Base-by-base conservation (phyloP, 2,329 filamentous ascomycete species). In the Ascochyta viciae-villosae region DNA sequence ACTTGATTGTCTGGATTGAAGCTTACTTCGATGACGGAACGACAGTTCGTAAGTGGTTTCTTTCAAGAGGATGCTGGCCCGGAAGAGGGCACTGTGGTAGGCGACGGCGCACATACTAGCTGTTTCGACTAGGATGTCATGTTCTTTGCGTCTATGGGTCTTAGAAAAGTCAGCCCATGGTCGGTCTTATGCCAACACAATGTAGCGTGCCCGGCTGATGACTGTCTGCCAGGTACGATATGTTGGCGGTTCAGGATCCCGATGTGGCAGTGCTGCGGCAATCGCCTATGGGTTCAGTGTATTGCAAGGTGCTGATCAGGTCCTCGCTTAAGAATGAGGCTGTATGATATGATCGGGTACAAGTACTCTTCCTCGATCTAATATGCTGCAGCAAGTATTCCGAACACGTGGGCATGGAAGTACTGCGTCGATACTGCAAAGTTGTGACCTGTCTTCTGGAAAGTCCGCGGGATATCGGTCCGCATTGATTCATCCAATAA, bases 251-350 rank as follows among this genome's bases (percentile, higher is more conserved):
- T 35, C 33, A n/a, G 33, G 33, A 35, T 35, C 33, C n/a, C 33
- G 33, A 35, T 16, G 33, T 16, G n/a, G 33, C 33, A 35, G n/a
- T 38, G 31, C 24, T 37, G 13, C 33, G 19, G 13, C 16, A 31
- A 19, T 2, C n/a, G 7, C 12, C 4, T 9, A 19, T 10, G 22
- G 43, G n/a, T 35, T 12, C 33, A 37, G 12, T 15, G 38, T 38
- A 38, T 50, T 23, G 24, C n/a, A 19, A 6, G 22, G 24, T 27
- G 33, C 24, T 16, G 16, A 24, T 10, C 4, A 13, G 8, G 22
- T 39, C 33, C 39, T 50, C 33, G 39, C 31, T n/a, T 43, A 38
- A 15, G 23, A 16, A 31, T 35, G 33, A 31, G 48, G 48, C 40
- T 43, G 19, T 5, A n/a, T 38, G 23, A n/a, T 44, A n/a, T 38